Evolutionary conservation across 139 green algal genomes (phyloP), one percentile per base, ranked within the genome.

Genomic region (Tetraselmis striata): DNA sequence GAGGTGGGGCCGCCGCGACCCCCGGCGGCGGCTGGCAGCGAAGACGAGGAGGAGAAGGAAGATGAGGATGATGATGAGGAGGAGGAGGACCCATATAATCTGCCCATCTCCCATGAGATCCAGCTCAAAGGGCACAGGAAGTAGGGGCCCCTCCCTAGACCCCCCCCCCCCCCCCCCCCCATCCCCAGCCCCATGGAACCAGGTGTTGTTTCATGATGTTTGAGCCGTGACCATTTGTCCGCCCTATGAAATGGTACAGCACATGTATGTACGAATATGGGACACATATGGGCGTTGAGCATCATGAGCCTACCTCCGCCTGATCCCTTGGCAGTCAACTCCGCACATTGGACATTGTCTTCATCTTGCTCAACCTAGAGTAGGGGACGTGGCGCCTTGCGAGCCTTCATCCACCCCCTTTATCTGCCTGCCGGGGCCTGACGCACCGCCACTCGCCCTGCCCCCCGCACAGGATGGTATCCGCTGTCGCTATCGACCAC

Each of bases 401-500:
- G n/a, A n/a, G n/a, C n/a, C n/a, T n/a, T n/a, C n/a, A n/a, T n/a
- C n/a, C n/a, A n/a, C n/a, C n/a, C n/a, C n/a, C n/a, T n/a, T n/a
- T n/a, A n/a, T n/a, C n/a, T n/a, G n/a, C n/a, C n/a, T n/a, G n/a
- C n/a, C n/a, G n/a, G n/a, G n/a, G n/a, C n/a, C n/a, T n/a, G n/a
- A n/a, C n/a, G n/a, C n/a, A n/a, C n/a, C n/a, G n/a, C n/a, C n/a
- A n/a, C n/a, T n/a, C n/a, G n/a, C n/a, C n/a, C n/a, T n/a, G n/a
- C n/a, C n/a, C n/a, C n/a, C n/a, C n/a, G n/a, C n/a, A 77, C 29
- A 95, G 95, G 85, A 83, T 88, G 0, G 94, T 98, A 81, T 89
- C 84, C 2, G 85, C 87, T 1, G 30, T 98, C 25, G 94, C 94
- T 67, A 30, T 97, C 23, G 95, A 98, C 45, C 89, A 92, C 81